phyloP scores from a whole-genome alignment of 2,329 filamentous ascomycete species.

The Orbilia blumenaviensis region DNA sequence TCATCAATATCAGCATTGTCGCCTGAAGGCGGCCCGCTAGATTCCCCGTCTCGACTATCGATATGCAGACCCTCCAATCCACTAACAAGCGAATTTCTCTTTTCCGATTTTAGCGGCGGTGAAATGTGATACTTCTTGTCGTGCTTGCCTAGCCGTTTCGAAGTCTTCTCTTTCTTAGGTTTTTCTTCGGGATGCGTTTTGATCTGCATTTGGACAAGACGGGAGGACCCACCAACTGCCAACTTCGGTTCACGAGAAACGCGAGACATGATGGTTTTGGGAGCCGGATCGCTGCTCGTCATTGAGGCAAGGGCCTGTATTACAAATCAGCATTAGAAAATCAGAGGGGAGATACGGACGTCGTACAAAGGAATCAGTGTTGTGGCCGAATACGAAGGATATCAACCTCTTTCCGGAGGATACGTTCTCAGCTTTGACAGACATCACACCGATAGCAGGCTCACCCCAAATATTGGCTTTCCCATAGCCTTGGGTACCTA shows the following conservation, averaged over 20 bases:
- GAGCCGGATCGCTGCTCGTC: constrained; percentile 77
- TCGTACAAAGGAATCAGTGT: constrained; percentile 80
- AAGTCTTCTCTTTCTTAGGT: constrained; percentile 27
- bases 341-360: neutral
- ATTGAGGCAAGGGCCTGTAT: constrained; percentile 85
- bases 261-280: constrained; percentile 88
- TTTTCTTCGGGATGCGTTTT: neutral
- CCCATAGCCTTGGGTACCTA: constrained; percentile 71
- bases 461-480: constrained; percentile 73
- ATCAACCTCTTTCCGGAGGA: constrained; percentile 68
- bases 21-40: neutral
- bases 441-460: constrained; percentile 90
- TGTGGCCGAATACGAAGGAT: constrained; percentile 93
- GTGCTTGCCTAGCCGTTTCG: neutral
- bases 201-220: constrained; percentile 36
- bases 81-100: neutral
- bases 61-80: constrained; percentile 27
- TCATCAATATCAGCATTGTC: neutral
- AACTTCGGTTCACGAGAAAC: constrained; percentile 59
- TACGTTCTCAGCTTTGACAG: constrained; percentile 77
- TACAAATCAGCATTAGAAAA: constrained; percentile 57
- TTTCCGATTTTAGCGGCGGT: constrained; percentile 1
- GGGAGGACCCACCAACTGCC: constrained; percentile 55
- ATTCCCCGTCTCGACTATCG: constrained; percentile 22
- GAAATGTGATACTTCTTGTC: constrained; percentile 17